Base-by-base conservation (phyloP, 2,329 filamentous ascomycete species). In the Aspergillus fumigatus region DNA sequence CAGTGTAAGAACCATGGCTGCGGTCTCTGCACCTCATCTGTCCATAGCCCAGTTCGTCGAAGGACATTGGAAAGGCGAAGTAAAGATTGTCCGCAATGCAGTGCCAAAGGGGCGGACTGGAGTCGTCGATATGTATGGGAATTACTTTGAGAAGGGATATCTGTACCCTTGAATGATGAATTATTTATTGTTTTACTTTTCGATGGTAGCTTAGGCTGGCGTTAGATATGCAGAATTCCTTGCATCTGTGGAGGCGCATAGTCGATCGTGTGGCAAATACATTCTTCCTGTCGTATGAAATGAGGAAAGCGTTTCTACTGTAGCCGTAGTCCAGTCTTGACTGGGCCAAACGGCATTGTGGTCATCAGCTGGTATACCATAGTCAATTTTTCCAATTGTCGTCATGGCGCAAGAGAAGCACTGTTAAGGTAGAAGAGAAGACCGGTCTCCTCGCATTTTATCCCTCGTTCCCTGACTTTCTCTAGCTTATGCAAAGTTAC, bases 41-140 rank as follows among this genome's bases (percentile, higher is more conserved):
- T 58, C 68, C 7, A 63, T 75, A 51, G 65, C 71, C 3, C 65
- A 70, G n/a, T 74, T 73, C 59, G 76, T 84, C 0, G 80, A 84
- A 55, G 84, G 84, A 0, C 78, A 83, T 60, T 87, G 84, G 84
- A 77, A 80, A 29, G 84, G 84, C 5, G 75, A 83, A 35, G 78
- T 87, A 25, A 82, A 81, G 53, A 76, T 86, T 29, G 72, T 86
- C n/a, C 73, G 82, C 38, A 76, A 77, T 60, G 62, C 73, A 17
- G 67, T 69, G 11, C 69, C 69, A 0, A 70, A 75, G 53, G 65
- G 68, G 10, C 71, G 77, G 52, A 77, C 67, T 50, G 78, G 77
- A 10, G 71, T 75, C 29, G 79, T 82, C 41, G 77, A 79, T 64
- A 79, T 78, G 63, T 82, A 80, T 67, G 80, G 80, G 3, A 82